Evolutionary conservation across 129 eudicot species (phyloP).

Genomic region (Ambrosia artemisiifolia): DNA sequence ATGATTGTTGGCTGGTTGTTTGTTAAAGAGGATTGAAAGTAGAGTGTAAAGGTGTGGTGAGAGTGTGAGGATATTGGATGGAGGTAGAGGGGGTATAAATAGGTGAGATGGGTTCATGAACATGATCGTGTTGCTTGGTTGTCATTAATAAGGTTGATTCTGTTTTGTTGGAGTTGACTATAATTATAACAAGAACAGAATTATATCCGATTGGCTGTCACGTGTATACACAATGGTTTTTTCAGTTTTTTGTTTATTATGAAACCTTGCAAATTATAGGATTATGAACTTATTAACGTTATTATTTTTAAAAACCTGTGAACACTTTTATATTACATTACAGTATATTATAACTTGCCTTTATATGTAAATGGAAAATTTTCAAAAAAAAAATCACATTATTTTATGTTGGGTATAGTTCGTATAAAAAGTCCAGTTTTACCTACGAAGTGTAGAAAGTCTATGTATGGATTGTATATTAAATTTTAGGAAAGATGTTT

Average conservation of each 20-base stretch:
- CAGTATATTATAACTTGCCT: too few species aligned
- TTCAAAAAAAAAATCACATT: too few species aligned
- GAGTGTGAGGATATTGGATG: constrained; percentile 26
- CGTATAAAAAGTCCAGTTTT: too few species aligned
- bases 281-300: too few species aligned
- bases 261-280: not conserved
- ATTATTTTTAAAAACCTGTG: too few species aligned
- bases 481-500: too few species aligned
- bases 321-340: too few species aligned
- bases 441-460: too few species aligned
- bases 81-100: constrained; percentile 26
- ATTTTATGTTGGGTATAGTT: too few species aligned
- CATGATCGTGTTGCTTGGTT: not conserved
- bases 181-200: not conserved
- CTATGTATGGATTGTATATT: too few species aligned
- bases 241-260: not conserved
- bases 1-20: constrained; percentile 24
- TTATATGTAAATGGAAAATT: too few species aligned
- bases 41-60: not conserved
- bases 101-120: constrained; percentile 35
- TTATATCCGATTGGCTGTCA: constrained; percentile 34
- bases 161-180: constrained; percentile 31
- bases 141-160: constrained; percentile 23
- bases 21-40: not conserved
- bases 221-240: constrained; percentile 23